Evolutionary conservation across 2,329 filamentous ascomycete species (phyloP).

Genomic region (Epichloe uncinata): DNA sequence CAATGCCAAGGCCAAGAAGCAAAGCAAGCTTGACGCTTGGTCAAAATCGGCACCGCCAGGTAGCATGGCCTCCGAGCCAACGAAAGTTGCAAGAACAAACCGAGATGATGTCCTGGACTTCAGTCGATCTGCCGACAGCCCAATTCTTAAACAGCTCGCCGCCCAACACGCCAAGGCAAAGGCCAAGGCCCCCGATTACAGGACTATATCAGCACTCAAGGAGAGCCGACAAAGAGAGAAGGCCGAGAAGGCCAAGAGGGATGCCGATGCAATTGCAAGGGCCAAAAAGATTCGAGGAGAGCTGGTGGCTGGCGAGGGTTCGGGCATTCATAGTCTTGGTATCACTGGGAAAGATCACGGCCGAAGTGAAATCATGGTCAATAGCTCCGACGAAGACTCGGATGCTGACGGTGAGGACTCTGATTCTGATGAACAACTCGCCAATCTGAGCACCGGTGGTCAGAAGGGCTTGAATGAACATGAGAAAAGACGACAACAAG

Average conservation of each 20-base stretch:
- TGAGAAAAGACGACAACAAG: too few relatives aligned
- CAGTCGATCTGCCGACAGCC: slow-evolving; percentile 32
- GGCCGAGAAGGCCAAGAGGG: slow-evolving; percentile 59
- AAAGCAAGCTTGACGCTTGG: slow-evolving; percentile 49
- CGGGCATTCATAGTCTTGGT: slow-evolving; percentile 58
- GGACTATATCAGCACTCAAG: slow-evolving; percentile 37
- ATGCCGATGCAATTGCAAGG: slow-evolving; percentile 57
- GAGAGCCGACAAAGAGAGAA: slow-evolving; percentile 62
- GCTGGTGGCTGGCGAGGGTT: slow-evolving; percentile 52
- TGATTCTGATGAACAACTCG: slow-evolving; percentile 38
- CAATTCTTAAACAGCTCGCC: slow-evolving; percentile 33
- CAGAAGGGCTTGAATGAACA: slow-evolving; percentile 37
- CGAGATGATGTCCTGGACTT: slow-evolving; percentile 35
- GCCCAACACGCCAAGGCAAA: slow-evolving; percentile 20
- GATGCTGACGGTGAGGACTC: slow-evolving; percentile 48
- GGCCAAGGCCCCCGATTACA: slow-evolving; percentile 21
- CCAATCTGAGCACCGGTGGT: slow-evolving; percentile 33
- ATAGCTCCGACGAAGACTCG: slow-evolving; percentile 63
- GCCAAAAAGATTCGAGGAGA: slow-evolving; percentile 38
- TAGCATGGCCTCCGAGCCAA: slow-evolving; percentile 12
- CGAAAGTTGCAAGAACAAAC: slow-evolving; percentile 20
- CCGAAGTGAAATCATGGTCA: slow-evolving; percentile 84
- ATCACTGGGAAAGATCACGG: slow-evolving; percentile 68
- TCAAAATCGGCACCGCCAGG: slow-evolving; percentile 34
- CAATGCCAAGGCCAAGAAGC: slow-evolving; percentile 34